Evolutionary conservation across 2,329 filamentous ascomycete species (phyloP), one percentile per base, ranked within the genome.

Genomic region (Apiospora kogelbergensis): DNA sequence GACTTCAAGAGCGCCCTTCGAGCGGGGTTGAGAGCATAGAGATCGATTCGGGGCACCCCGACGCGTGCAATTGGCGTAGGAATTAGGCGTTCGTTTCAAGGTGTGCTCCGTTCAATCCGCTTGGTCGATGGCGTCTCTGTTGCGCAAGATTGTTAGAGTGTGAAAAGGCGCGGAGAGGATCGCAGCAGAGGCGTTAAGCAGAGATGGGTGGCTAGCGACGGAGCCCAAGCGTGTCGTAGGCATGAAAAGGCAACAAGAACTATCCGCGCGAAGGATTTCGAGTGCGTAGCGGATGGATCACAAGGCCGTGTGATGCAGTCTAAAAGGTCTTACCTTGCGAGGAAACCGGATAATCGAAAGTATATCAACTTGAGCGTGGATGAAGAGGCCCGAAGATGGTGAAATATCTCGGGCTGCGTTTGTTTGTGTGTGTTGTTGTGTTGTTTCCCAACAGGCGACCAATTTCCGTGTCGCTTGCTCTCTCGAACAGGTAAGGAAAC

Each of bases 1-100:
- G 74, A 74, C 71, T 70, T 73, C 73, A 70, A 70, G 53, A 60
- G 53, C 30, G 53, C 53, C 53, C 26, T 60, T 60, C 53, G 20
- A 60, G 37, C 53, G 53, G 53, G 53, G 30, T 5, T 37, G 53
- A 60, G 53, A 37, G 53, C 53, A 60, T 60, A 37, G 30, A 60
- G 53, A 60, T 60, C 53, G 53, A 60, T 60, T n/a, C 53, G 53
- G 53, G 53, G 53, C 30, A 60, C 53, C 53, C 53, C 53, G 53
- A 60, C 30, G 53, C 53, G 37, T 60, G 53, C 53, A 60, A 60
- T 60, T 60, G 30, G 30, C 53, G 53, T 60, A 11, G 20, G 17
- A 60, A 37, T 37, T 60, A 37, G 53, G 30, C 53, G 53, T 60
- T 60, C 30, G 53, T 60, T 37, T 30, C 17, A 60, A 6, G 30